Conservation (phyloP, 164 flowering plant species). For the Stephania cephalantha region DNA sequence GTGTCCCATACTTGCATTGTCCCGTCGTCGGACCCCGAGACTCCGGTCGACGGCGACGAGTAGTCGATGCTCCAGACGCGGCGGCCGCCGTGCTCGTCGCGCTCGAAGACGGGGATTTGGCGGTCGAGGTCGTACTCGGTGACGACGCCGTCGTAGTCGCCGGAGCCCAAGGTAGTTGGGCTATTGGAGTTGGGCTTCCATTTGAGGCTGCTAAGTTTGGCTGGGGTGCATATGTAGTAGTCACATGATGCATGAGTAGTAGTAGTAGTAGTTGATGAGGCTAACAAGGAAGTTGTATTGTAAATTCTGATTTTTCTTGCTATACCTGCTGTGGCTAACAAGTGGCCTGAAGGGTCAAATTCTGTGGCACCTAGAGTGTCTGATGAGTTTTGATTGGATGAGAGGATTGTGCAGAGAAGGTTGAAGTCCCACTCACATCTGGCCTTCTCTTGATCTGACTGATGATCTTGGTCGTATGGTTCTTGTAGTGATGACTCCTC, state of each 20-base stretch:
- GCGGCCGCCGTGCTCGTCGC: slow-evolving; percentile 75
- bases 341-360: slow-evolving; percentile 43
- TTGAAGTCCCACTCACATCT: slow-evolving; percentile 56
- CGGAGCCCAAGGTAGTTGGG: slow-evolving; percentile 41
- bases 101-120: slow-evolving; percentile 46
- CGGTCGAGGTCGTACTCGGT: slow-evolving; percentile 62
- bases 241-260: slow-evolving; percentile 29
- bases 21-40: slow-evolving; percentile 76
- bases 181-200: slow-evolving; percentile 49
- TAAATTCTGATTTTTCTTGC: slow-evolving; percentile 64
- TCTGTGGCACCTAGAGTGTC: slow-evolving; percentile 59
- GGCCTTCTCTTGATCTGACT: slow-evolving; percentile 11
- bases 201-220: slow-evolving; percentile 62
- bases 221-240: slow-evolving; percentile 57
- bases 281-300: slow-evolving; percentile 17
- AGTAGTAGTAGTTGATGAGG: slow-evolving; percentile 1
- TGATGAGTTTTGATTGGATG: slow-evolving; percentile 23
- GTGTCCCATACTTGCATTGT: slow-evolving; percentile 69
- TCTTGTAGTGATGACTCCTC: slow-evolving; percentile 12
- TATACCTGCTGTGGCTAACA: slow-evolving; percentile 64
- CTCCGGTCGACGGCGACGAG: slow-evolving; percentile 35
- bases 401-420: slow-evolving; percentile 41
- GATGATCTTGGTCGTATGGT: background rate
- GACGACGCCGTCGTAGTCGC: slow-evolving; percentile 75
- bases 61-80: slow-evolving; percentile 76